phyloP scores from a whole-genome alignment of 495 filamentous ascomycete genomes.

The Aspergillus leporis region DNA sequence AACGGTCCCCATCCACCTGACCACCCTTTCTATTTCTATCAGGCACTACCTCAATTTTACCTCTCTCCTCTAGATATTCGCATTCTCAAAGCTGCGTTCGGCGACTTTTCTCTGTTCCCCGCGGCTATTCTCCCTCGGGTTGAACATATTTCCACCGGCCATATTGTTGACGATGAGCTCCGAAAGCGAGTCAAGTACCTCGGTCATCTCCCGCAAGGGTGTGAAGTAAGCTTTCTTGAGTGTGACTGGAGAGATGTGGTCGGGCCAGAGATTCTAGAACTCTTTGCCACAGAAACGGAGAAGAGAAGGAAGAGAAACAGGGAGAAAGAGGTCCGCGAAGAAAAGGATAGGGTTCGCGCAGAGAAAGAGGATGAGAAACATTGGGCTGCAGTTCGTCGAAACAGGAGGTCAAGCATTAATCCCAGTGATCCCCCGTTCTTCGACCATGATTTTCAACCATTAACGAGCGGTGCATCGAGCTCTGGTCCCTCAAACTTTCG shows the following conservation, averaged over 20 bases:
- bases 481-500: slow-evolving; percentile 42
- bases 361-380: slow-evolving; percentile 72
- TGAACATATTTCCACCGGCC: slow-evolving; percentile 87
- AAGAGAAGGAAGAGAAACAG: slow-evolving; percentile 73
- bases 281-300: slow-evolving; percentile 76
- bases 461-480: slow-evolving; percentile 47
- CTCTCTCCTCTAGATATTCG: slow-evolving; percentile 92
- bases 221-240: slow-evolving; percentile 90
- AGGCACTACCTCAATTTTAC: slow-evolving; percentile 86
- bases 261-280: slow-evolving; percentile 66
- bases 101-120: slow-evolving; percentile 79
- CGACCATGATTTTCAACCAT: slow-evolving; percentile 66
- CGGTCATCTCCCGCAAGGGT: slow-evolving; percentile 86
- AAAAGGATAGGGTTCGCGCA: slow-evolving; percentile 84
- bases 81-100: slow-evolving; percentile 88
- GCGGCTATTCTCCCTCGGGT: slow-evolving; percentile 88
- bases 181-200: slow-evolving; percentile 88
- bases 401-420: slow-evolving; percentile 41
- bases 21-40: slow-evolving; percentile 79
- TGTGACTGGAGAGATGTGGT: slow-evolving; percentile 97
- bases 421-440: slow-evolving; percentile 43
- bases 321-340: slow-evolving; percentile 87
- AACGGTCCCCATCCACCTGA: slow-evolving; percentile 32
- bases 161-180: slow-evolving; percentile 87
- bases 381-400: slow-evolving; percentile 53